Evolutionary conservation across 129 eudicot genomes (phyloP), one percentile per base, ranked within the genome.

Genomic region (Silybum marianum): DNA sequence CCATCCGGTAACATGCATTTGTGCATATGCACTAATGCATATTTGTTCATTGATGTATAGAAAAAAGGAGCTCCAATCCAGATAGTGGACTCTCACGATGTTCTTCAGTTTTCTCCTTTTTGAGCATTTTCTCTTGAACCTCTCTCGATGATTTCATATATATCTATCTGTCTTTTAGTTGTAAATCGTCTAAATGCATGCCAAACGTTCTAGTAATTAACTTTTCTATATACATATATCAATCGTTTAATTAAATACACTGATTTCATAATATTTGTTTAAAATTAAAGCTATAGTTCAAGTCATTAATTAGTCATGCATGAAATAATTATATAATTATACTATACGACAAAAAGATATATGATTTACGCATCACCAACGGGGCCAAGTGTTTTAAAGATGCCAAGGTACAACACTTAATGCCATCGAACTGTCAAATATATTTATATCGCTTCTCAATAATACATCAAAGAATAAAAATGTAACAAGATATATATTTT

Each of bases 351-450:
- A 58, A 67, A 74, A 73, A 74, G 9, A 21, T 22, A 42, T 28
- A 32, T 8, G 39, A 51, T 24, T 71, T 51, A 13, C 62, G 34
- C 71, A 80, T 71, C 72, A 54, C 39, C 25, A 19, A 79, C 24
- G 78, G 78, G 78, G 72, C 83, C 83, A 21, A n/a, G 38, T 72
- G 78, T 36, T 71, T 58, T 58, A 30, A 38, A 70, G 13, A 72
- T 51, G 18, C 25, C 62, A 25, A 51, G 72, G 78, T 80, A 72
- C 78, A 80, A 72, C 72, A 80, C 63, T 58, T 23, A 58, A 71
- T 23, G 74, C 13, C 40, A 65, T 40, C 12, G n/a, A 78, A 78
- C 69, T 51, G 66, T 58, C 66, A 54, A 18, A n/a, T 54, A 48
- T 48, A 48, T 5, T 2, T 48, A 48, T 48, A 51, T 67, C 38